Evolutionary conservation across 768 basidiomycete genomes (phyloP).

Genomic region (Termitomyces sp.): DNA sequence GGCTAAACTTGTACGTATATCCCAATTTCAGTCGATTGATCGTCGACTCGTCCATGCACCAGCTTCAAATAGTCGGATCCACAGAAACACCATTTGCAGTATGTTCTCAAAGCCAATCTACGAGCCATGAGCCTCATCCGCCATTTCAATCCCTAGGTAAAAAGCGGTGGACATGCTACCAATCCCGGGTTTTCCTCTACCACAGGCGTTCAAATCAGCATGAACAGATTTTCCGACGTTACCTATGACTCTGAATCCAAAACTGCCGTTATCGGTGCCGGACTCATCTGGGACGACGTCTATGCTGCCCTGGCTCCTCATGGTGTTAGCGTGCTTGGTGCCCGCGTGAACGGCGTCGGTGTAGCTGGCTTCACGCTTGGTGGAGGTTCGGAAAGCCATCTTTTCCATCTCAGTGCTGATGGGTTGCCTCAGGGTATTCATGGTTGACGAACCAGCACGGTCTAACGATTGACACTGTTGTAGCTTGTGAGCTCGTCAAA

Average conservation of each 20-base stretch:
- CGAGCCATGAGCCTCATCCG: background rate
- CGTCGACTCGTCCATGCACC: background rate
- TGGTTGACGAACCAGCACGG: conserved; percentile 61
- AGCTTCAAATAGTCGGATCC: conserved; percentile 44
- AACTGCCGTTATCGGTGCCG: conserved; percentile 38
- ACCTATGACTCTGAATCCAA: conserved; percentile 32
- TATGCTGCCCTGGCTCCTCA: conserved; percentile 46
- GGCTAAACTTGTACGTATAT: conserved; percentile 40
- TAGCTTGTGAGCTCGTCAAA: conserved; percentile 51
- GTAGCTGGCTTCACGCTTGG: conserved; percentile 58
- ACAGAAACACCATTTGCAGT: conserved; percentile 52
- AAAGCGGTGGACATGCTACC: conserved; percentile 54
- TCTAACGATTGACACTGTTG: conserved; percentile 50
- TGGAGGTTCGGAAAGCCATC: conserved; percentile 43
- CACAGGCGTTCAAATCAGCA: conserved; percentile 50
- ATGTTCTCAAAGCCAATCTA: conserved; percentile 1
- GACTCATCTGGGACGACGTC: conserved; percentile 61
- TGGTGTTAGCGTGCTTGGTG: conserved; percentile 53
- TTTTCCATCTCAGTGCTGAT: conserved; percentile 22
- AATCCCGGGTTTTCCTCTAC: conserved; percentile 61
- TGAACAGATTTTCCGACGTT: conserved; percentile 43
- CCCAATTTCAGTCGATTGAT: background rate
- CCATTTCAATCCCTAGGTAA: conserved; percentile 38
- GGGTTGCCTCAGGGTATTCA: conserved; percentile 51
- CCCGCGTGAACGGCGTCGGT: conserved; percentile 51